Percentiles rank a stretch among this genome's conserved stretches.
Conservation (phyloP, 345 rosid genomes). For the Sonneratia caseolaris region DNA sequence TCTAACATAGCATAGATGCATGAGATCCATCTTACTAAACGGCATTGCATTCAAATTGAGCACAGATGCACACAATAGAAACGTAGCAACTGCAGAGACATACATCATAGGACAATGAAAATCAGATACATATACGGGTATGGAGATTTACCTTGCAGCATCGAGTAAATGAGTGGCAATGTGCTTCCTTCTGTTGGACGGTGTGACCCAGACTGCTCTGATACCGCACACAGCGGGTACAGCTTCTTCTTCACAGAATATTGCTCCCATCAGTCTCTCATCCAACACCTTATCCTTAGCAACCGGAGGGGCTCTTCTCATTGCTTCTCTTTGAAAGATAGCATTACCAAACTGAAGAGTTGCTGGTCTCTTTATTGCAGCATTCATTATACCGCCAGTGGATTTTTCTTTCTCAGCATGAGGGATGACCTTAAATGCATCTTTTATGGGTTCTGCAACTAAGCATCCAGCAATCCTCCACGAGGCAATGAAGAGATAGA, state of each 20-base stretch:
- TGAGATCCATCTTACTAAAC: neutral
- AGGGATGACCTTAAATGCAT: slow-evolving; percentile 56
- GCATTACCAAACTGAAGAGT: slow-evolving; percentile 59
- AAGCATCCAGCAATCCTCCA: slow-evolving; percentile 63
- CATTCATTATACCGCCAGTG: slow-evolving; percentile 10
- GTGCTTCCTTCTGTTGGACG: slow-evolving; percentile 66
- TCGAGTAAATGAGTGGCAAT: slow-evolving; percentile 65
- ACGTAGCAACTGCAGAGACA: neutral
- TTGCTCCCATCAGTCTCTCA: slow-evolving; percentile 30
- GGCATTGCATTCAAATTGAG: neutral
- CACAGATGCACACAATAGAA: neutral
- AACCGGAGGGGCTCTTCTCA: slow-evolving; percentile 22
- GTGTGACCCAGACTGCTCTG: slow-evolving; percentile 86
- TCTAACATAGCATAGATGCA: neutral
- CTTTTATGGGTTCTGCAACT: slow-evolving; percentile 70
- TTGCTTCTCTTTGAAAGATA: slow-evolving; percentile 43
- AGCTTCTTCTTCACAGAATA: slow-evolving; percentile 46
- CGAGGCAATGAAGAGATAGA: slow-evolving; percentile 49
- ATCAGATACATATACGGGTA: neutral
- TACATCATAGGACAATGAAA: neutral
- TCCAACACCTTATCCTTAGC: slow-evolving; percentile 13
- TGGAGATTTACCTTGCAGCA: slow-evolving; percentile 48
- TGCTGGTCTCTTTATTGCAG: slow-evolving; percentile 24
- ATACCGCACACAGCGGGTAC: slow-evolving; percentile 59
- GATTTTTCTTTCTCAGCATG: slow-evolving; percentile 18